phyloP scores from a whole-genome alignment of 306 rosid species.

The Acmispon strigosus region DNA sequence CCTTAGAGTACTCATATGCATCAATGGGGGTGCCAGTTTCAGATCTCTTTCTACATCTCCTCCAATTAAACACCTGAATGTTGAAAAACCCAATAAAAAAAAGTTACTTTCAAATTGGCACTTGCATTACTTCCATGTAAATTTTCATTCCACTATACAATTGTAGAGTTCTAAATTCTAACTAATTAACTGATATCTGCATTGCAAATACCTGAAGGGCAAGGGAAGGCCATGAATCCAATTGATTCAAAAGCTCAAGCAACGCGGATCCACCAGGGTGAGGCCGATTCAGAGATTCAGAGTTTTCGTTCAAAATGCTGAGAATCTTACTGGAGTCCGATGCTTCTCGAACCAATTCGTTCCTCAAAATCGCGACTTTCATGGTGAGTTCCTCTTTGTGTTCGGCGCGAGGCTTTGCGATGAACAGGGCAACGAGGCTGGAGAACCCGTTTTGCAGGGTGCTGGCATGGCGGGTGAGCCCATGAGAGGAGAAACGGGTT shows the following conservation, averaged over 20 bases:
- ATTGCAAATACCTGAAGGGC: slow-evolving; percentile 39
- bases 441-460: neutral
- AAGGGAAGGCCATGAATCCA: slow-evolving; percentile 45
- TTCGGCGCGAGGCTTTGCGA: neutral
- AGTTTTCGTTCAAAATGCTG: slow-evolving; percentile 25
- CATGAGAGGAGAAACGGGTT: slow-evolving; percentile 7
- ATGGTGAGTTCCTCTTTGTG: neutral
- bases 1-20: slow-evolving; percentile 51
- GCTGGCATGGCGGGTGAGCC: neutral
- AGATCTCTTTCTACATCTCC: slow-evolving; percentile 36
- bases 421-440: neutral
- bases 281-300: slow-evolving; percentile 7
- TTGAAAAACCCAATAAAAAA: neutral
- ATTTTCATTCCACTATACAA: no score
- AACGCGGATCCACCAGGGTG: slow-evolving; percentile 8
- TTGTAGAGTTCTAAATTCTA: no score
- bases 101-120: neutral
- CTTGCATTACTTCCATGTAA: no score
- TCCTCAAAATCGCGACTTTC: slow-evolving; percentile 20
- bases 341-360: slow-evolving; percentile 25
- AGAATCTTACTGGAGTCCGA: neutral
- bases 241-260: slow-evolving; percentile 45
- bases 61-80: slow-evolving; percentile 66
- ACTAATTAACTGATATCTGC: no score
- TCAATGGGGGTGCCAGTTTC: slow-evolving; percentile 25